Evolutionary conservation across 257 asterid genomes (phyloP).

Genomic region (Cinchona pubescens): DNA sequence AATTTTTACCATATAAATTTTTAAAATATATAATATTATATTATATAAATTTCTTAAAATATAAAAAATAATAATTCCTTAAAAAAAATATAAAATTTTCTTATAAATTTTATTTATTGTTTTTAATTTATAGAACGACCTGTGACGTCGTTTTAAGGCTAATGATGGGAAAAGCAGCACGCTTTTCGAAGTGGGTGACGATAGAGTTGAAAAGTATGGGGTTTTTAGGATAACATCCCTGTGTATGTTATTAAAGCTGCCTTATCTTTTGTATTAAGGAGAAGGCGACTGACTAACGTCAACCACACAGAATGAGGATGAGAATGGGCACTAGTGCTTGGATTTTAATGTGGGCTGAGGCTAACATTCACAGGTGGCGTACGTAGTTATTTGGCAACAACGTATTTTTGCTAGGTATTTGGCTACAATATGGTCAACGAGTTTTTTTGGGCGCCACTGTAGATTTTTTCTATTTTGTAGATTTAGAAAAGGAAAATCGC

Average conservation of each 20-base stretch:
- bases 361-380: conserved; percentile 15
- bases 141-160: not conserved
- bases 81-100: no score
- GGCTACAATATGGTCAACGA: no score
- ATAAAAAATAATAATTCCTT: no score
- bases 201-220: conserved; percentile 4
- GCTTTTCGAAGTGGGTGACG: conserved; percentile 32
- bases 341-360: no score
- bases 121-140: no score
- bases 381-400: not conserved
- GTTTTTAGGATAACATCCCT: conserved; percentile 31
- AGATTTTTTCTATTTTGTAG: not conserved
- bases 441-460: not conserved
- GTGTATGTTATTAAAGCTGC: conserved; percentile 22
- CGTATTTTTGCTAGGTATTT: no score
- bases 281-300: not conserved
- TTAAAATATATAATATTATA: no score
- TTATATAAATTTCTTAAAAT: no score
- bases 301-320: not conserved
- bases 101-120: no score
- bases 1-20: no score
- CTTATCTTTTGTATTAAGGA: not conserved
- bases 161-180: conserved; percentile 38
- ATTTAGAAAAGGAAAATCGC: no score
- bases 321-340: no score